Percentiles rank a stretch among this genome's conserved stretches.
phyloP scores from a whole-genome alignment of 352 stramenopile species.

The Globisporangium barbulae region DNA sequence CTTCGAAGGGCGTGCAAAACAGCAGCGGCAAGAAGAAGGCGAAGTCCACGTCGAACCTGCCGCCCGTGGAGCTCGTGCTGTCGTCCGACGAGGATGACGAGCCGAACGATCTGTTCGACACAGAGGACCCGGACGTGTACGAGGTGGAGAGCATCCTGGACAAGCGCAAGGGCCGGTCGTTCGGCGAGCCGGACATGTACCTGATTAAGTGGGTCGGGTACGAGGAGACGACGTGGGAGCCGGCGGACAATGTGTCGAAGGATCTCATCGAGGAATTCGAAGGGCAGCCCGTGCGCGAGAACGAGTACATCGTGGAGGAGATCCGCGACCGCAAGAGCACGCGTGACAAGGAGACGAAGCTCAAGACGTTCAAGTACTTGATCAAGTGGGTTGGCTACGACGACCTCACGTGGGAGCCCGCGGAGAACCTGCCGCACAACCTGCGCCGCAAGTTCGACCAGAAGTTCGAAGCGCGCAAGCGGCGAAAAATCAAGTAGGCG shows the following conservation, averaged over 20 bases:
- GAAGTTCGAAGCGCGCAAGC: slow-evolving; percentile 48
- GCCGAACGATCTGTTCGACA: slow-evolving; percentile 74
- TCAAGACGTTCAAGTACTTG: slow-evolving; percentile 80
- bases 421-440: slow-evolving; percentile 75
- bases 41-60: slow-evolving; percentile 44
- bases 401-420: slow-evolving; percentile 73
- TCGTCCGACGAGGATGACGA: slow-evolving; percentile 75
- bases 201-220: slow-evolving; percentile 84
- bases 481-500: slow-evolving; percentile 10
- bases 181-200: slow-evolving; percentile 64
- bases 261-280: slow-evolving; percentile 81
- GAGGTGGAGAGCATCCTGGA: slow-evolving; percentile 72
- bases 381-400: slow-evolving; percentile 87
- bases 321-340: slow-evolving; percentile 62
- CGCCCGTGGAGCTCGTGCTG: slow-evolving; percentile 54
- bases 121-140: slow-evolving; percentile 77
- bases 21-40: slow-evolving; percentile 28
- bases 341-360: slow-evolving; percentile 55
- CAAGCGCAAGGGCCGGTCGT: slow-evolving; percentile 42
- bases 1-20: slow-evolving; percentile 10
- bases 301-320: slow-evolving; percentile 75
- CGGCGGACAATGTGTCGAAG: slow-evolving; percentile 71
- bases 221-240: slow-evolving; percentile 76
- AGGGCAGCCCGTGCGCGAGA: slow-evolving; percentile 60
- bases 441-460: slow-evolving; percentile 76